phyloP scores from a whole-genome alignment of 1,284 basidiomycete species.

The Cystobasidium pallidum region DNA sequence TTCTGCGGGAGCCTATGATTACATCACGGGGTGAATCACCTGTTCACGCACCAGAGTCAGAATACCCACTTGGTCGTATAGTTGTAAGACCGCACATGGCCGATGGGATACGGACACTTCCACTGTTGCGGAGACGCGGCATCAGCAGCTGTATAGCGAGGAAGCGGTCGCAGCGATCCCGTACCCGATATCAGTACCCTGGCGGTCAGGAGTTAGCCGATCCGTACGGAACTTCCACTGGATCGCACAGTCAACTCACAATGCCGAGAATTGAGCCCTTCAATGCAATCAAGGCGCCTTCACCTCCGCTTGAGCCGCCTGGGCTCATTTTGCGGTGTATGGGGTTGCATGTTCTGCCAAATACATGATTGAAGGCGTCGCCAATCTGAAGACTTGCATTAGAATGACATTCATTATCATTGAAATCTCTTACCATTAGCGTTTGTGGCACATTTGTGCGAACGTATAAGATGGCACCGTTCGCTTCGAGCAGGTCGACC shows the following conservation, averaged over 20 bases:
- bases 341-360: constrained; percentile 57
- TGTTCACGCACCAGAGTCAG: background rate
- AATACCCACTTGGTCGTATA: constrained; percentile 43
- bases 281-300: constrained; percentile 58
- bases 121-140: constrained; percentile 44
- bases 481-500: constrained; percentile 49
- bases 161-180: too few species aligned
- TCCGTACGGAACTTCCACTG: background rate
- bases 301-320: constrained; percentile 58
- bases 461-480: constrained; percentile 54
- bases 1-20: constrained; percentile 22
- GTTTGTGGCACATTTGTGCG: constrained; percentile 53
- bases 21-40: background rate
- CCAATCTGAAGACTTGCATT: constrained; percentile 19
- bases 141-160: background rate
- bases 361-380: constrained; percentile 53
- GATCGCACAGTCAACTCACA: background rate
- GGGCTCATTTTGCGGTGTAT: constrained; percentile 56
- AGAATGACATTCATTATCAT: background rate
- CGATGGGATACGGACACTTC: constrained; percentile 54
- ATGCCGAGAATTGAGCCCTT: constrained; percentile 55
- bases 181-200: constrained; percentile 57
- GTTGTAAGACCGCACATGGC: constrained; percentile 46
- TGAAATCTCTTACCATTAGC: constrained; percentile 43
- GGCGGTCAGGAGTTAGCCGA: background rate